Percentiles rank a stretch among this genome's conserved stretches.
phyloP scores from a whole-genome alignment of 2,329 filamentous ascomycete species.

The Curvularia verruculosa region DNA sequence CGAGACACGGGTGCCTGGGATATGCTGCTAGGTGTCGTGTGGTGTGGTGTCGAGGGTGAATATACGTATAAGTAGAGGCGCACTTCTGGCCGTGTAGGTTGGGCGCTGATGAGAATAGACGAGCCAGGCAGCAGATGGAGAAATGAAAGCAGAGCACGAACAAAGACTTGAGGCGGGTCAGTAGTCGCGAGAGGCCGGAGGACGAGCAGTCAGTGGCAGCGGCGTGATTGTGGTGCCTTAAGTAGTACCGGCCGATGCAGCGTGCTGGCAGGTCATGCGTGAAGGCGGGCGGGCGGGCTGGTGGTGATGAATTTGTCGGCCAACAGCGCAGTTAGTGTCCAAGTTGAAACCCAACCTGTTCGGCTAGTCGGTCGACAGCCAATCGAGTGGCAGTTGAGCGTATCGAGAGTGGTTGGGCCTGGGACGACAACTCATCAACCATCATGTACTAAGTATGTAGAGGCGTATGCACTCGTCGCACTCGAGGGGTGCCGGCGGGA shows the following conservation, averaged over 20 bases:
- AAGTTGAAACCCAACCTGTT: conserved; percentile 45
- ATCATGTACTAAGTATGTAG: too few relatives aligned
- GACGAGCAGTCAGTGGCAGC: conserved; percentile 9
- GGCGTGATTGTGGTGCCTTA: conserved; percentile 36
- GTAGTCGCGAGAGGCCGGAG: conserved; percentile 7
- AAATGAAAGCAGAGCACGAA: neutral
- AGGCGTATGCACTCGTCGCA: conserved; percentile 29
- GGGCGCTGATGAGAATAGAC: conserved; percentile 28
- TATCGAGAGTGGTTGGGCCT: conserved; percentile 38
- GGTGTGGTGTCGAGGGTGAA: conserved; percentile 10
- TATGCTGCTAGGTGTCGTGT: conserved; percentile 12
- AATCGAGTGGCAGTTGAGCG: conserved; percentile 34
- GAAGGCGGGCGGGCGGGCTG: conserved; percentile 49
- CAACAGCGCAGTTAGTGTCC: conserved; percentile 41
- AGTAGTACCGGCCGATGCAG: conserved; percentile 39
- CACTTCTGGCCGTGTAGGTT: conserved; percentile 25
- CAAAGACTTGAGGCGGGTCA: neutral
- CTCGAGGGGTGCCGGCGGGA: conserved; percentile 32
- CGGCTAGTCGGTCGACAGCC: conserved; percentile 40
- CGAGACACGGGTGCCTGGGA: conserved; percentile 17
- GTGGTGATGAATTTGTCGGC: conserved; percentile 37
- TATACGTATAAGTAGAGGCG: conserved; percentile 5
- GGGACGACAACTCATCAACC: conserved; percentile 49
- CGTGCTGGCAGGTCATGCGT: conserved; percentile 45
- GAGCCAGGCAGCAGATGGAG: conserved; percentile 20